phyloP scores from a whole-genome alignment of 164 flowering plant genomes.

The Vitis amurensis region DNA sequence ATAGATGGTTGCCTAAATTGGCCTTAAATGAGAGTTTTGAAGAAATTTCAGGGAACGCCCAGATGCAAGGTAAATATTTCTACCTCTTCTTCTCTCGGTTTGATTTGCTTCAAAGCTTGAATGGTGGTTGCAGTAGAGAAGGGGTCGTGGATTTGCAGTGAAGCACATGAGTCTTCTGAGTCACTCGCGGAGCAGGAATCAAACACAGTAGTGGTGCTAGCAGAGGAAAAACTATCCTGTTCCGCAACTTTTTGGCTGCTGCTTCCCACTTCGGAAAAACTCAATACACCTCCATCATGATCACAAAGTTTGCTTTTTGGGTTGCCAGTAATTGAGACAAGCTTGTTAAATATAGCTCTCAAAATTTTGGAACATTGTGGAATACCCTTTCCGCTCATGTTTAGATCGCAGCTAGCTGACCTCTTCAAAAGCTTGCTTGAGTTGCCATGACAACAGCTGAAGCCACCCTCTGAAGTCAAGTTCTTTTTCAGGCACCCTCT shows the following conservation, averaged over 20 bases:
- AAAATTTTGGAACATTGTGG: slow-evolving; percentile 31
- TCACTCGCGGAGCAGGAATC: slow-evolving; percentile 36
- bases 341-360: slow-evolving; percentile 29
- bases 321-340: slow-evolving; percentile 15
- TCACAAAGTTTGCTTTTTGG: slow-evolving; percentile 8
- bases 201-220: slow-evolving; percentile 27
- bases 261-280: slow-evolving; percentile 4
- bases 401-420: slow-evolving; percentile 4
- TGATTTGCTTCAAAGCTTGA: slow-evolving; percentile 7
- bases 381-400: slow-evolving; percentile 18
- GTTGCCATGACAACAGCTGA: slow-evolving; percentile 15
- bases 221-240: slow-evolving; percentile 33
- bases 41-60: neutral
- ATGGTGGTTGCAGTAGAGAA: slow-evolving; percentile 8
- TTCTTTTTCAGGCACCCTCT: slow-evolving; percentile 37
- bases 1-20: no score
- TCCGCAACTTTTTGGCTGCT: slow-evolving; percentile 20
- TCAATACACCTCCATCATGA: slow-evolving; percentile 5
- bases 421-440: slow-evolving; percentile 18
- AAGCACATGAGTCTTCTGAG: slow-evolving; percentile 17
- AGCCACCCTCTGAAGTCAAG: slow-evolving; percentile 10
- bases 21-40: no score
- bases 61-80: neutral
- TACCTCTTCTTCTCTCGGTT: slow-evolving; percentile 30
- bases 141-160: slow-evolving; percentile 3